A percentile compares a stretch with the other conserved stretches of the same genome.
phyloP scores from a whole-genome alignment of 2,329 filamentous ascomycete genomes.

The Aspergillus jensenii region DNA sequence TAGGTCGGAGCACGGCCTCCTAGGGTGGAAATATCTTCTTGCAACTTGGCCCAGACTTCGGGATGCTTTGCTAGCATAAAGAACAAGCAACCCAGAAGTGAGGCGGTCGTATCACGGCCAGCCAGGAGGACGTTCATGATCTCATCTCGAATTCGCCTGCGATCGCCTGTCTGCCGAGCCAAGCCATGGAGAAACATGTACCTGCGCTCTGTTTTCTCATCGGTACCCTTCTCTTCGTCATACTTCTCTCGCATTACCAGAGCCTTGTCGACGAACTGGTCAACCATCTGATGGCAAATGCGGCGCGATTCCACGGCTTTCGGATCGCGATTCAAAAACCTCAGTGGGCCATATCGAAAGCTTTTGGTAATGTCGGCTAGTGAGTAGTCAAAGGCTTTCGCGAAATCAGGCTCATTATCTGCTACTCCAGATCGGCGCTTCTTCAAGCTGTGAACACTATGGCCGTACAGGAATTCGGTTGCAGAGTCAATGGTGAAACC shows the following conservation, averaged over 20 bases:
- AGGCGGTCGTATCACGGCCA: constrained; percentile 54
- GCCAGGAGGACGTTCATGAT: constrained; percentile 52
- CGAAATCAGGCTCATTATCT: constrained; percentile 18
- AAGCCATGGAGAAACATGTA: constrained; percentile 51
- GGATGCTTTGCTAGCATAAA: constrained; percentile 46
- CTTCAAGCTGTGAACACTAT: constrained; percentile 53
- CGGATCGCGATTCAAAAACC: constrained; percentile 16
- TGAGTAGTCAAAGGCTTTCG: constrained; percentile 30
- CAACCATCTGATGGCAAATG: constrained; percentile 34
- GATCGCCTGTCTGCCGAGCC: constrained; percentile 44
- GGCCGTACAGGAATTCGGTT: constrained; percentile 79
- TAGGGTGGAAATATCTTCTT: constrained; percentile 25
- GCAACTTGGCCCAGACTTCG: constrained; percentile 36
- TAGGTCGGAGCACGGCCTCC: constrained; percentile 23
- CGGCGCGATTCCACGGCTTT: constrained; percentile 31
- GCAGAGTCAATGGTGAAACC: constrained; percentile 69
- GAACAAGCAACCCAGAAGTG: constrained; percentile 43
- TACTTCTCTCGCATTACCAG: constrained; percentile 24
- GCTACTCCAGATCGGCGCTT: constrained; percentile 21
- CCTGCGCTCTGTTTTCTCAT: constrained; percentile 12
- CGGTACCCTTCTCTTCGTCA: constrained; percentile 13
- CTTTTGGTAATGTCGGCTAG: constrained; percentile 22
- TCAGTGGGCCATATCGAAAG: constrained; percentile 17
- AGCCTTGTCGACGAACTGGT: constrained; percentile 41
- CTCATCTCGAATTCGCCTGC: constrained; percentile 44